phyloP scores from a whole-genome alignment of 139 green algal genomes.

The Chlorella sp. region DNA sequence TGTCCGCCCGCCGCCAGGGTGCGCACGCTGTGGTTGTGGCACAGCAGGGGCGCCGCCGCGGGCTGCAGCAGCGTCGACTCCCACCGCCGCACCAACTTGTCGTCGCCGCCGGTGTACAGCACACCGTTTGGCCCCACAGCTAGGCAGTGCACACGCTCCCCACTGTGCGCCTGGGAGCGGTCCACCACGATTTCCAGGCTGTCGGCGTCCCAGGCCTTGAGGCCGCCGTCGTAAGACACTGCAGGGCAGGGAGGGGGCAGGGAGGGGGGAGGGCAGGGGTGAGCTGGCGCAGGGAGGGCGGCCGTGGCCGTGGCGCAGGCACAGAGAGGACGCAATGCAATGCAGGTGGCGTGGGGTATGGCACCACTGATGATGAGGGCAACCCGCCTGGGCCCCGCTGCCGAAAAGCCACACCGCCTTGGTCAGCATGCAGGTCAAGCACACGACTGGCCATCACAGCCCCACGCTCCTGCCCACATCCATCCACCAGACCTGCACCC shows the following conservation, averaged over 20 bases:
- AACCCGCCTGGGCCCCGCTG: no score
- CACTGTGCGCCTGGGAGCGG: slow-evolving; percentile 58
- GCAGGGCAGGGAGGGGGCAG: background rate
- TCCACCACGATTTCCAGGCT: slow-evolving; percentile 69
- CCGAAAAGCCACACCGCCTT: background rate
- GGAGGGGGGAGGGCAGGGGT: background rate
- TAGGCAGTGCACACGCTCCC: slow-evolving; percentile 65
- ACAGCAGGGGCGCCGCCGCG: slow-evolving; percentile 52
- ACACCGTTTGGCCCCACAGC: slow-evolving; percentile 56
- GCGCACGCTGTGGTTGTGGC: slow-evolving; percentile 65
- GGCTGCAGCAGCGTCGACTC: slow-evolving; percentile 44
- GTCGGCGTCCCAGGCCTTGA: slow-evolving; percentile 75
- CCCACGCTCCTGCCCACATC: background rate
- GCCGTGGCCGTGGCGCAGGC: no score
- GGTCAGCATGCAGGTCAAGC: background rate
- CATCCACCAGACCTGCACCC: background rate
- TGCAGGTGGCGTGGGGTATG: no score
- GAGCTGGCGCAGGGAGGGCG: background rate
- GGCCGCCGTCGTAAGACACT: slow-evolving; percentile 63
- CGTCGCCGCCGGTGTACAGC: slow-evolving; percentile 80
- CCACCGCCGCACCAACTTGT: slow-evolving; percentile 65
- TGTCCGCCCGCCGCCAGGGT: slow-evolving; percentile 57
- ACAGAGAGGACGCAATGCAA: background rate
- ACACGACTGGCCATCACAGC: background rate
- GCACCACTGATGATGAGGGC: no score